These are phyloP conservation scores for Heterobasidion parviporum DNA, from an alignment of 1,284 basidiomycete genomes.

Conservation along the genomic window DNA sequence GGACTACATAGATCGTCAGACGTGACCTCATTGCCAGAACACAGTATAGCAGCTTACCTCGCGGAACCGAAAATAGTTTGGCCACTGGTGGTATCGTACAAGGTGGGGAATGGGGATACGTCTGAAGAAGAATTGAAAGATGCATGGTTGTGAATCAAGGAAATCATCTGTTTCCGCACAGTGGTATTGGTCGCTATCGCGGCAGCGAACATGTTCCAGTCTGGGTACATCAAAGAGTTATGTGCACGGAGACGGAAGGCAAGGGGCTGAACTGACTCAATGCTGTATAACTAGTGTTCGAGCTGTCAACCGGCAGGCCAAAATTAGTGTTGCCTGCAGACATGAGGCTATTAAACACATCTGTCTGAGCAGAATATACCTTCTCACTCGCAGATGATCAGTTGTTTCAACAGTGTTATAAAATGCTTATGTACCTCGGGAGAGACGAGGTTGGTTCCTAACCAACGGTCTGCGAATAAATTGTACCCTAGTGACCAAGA, in stretches of 20 bases:
- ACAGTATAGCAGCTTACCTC: too few species aligned
- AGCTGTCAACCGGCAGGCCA: constrained; percentile 1
- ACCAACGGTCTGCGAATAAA: constrained; percentile 30
- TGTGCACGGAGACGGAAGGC: too few species aligned
- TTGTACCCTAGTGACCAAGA: constrained; percentile 42
- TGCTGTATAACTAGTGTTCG: not conserved
- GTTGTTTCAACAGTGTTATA: too few species aligned
- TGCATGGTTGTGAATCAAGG: too few species aligned
- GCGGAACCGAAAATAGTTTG: not conserved
- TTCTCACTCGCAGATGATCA: constrained; percentile 1
- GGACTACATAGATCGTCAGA: too few species aligned
- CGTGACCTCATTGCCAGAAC: too few species aligned
- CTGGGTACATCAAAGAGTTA: constrained; percentile 1
- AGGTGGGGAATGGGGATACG: constrained; percentile 1
- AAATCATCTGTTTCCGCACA: constrained; percentile 3
- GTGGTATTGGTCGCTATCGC: constrained; percentile 4
- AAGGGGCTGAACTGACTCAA: too few species aligned
- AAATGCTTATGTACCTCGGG: too few species aligned
- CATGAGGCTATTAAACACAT: not conserved
- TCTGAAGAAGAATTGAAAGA: constrained; percentile 1
- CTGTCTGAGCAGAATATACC: not conserved
- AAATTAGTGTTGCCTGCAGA: not conserved
- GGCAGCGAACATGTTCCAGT: constrained; percentile 10
- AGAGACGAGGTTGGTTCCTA: constrained; percentile 20
- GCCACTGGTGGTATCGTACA: constrained; percentile 2